Evolutionary conservation across 1,139 yeast genomes (phyloP).

Genomic region (Torulaspora globosa): DNA sequence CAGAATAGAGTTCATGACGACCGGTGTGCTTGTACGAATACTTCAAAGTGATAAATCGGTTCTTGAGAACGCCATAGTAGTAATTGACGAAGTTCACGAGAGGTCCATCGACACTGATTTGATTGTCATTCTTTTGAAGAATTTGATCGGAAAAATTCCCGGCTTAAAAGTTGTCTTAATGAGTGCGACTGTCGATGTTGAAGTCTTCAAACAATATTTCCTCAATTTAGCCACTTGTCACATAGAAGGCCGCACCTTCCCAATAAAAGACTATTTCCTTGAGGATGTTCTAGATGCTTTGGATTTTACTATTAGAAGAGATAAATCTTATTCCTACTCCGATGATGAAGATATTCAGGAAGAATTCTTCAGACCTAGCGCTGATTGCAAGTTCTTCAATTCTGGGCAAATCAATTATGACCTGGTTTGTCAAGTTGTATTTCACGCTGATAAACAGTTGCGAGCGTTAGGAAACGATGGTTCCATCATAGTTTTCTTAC

Average conservation of each 20-base stretch:
- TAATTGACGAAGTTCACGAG: slow-evolving; percentile 95
- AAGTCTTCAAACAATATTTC: slow-evolving; percentile 66
- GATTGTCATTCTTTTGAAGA: slow-evolving; percentile 69
- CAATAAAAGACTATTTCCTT: slow-evolving; percentile 71
- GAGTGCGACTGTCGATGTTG: slow-evolving; percentile 90
- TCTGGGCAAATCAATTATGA: slow-evolving; percentile 71
- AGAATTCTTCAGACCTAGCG: slow-evolving; percentile 47
- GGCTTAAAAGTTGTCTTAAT: slow-evolving; percentile 70
- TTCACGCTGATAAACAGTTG: slow-evolving; percentile 49
- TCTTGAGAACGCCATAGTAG: slow-evolving; percentile 50
- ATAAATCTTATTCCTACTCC: slow-evolving; percentile 19
- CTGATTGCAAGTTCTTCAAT: slow-evolving; percentile 61
- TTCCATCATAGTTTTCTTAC: slow-evolving; percentile 77
- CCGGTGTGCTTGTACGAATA: slow-evolving; percentile 87
- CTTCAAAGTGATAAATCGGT: slow-evolving; percentile 50
- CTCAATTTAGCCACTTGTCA: slow-evolving; percentile 49
- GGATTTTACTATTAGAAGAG: slow-evolving; percentile 47
- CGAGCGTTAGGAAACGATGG: slow-evolving; percentile 48
- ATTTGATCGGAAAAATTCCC: slow-evolving; percentile 44
- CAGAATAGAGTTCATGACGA: slow-evolving; percentile 78
- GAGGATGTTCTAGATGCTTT: slow-evolving; percentile 57
- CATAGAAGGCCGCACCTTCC: slow-evolving; percentile 91
- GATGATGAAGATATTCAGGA: slow-evolving; percentile 17
- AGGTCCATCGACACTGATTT: slow-evolving; percentile 89
- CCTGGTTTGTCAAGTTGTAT: slow-evolving; percentile 55